Evolutionary conservation across 2,329 filamentous ascomycete genomes (phyloP).

Genomic region (Colletotrichum horii): DNA sequence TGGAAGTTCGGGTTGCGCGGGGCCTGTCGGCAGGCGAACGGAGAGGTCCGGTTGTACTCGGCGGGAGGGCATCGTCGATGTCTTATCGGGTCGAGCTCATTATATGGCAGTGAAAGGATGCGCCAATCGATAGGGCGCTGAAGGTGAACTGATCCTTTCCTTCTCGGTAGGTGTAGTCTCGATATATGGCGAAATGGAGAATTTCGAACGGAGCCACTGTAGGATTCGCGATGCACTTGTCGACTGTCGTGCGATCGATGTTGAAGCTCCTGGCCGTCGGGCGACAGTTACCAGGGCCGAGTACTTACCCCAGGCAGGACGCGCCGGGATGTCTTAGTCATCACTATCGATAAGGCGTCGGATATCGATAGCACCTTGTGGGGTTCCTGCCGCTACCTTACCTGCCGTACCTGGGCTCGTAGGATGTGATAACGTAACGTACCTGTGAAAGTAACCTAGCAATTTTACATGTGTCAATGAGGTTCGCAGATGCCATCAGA

Average conservation of each 20-base stretch:
- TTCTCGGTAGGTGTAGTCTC: neutral
- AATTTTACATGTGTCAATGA: neutral
- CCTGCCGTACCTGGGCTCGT: neutral
- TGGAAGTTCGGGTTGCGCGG: constrained; percentile 52
- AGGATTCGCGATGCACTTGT: neutral
- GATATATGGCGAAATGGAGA: neutral
- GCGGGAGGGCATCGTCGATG: constrained; percentile 34
- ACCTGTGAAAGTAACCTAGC: neutral
- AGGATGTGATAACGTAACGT: neutral
- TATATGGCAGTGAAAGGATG: neutral
- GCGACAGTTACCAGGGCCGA: constrained; percentile 8
- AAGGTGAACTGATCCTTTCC: neutral
- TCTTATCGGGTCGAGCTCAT: constrained; percentile 12
- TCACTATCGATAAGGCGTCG: neutral
- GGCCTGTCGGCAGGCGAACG: constrained; percentile 35
- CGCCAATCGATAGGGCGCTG: neutral
- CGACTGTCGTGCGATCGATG: constrained; percentile 18
- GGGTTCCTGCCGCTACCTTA: neutral
- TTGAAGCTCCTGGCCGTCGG: constrained; percentile 14
- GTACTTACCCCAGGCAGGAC: neutral
- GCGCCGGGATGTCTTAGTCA: constrained; percentile 8
- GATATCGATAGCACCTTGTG: constrained; percentile 9
- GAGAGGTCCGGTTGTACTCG: constrained; percentile 45
- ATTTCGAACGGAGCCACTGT: neutral
- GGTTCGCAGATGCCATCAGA: neutral